A percentile compares a stretch with the other conserved stretches of the same genome.
Conservation (phyloP, 2,329 filamentous ascomycete species). For the Verruconis gallopava region DNA sequence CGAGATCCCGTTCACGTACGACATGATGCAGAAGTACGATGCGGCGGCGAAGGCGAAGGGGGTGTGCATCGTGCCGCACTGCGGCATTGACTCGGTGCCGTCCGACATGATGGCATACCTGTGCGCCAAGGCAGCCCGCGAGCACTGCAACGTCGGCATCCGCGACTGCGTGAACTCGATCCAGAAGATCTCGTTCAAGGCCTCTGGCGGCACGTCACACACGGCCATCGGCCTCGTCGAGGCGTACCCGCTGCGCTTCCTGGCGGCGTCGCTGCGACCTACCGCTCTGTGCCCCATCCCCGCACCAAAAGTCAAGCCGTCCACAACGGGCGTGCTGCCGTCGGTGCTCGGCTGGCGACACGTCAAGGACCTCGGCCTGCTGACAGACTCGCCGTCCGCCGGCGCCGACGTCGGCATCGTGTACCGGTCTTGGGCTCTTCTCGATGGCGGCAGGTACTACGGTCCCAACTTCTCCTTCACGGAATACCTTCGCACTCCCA, state of each 20-base stretch:
- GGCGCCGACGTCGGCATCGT: conserved; percentile 43
- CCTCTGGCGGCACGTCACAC: conserved; percentile 48
- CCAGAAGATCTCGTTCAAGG: conserved; percentile 35
- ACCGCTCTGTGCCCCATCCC: conserved; percentile 35
- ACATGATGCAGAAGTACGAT: conserved; percentile 50
- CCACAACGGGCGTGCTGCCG: conserved; percentile 24
- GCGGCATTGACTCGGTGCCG: conserved; percentile 48
- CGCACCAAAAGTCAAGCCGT: conserved; percentile 17
- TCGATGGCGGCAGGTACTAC: conserved; percentile 38
- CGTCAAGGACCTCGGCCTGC: conserved; percentile 43
- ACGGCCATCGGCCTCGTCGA: conserved; percentile 49
- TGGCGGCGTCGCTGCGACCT: conserved; percentile 35
- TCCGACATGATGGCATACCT: conserved; percentile 44
- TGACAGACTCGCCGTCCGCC: conserved; percentile 42
- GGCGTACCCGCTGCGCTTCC: conserved; percentile 31
- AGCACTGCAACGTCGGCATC: conserved; percentile 36
- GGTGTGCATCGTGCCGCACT: conserved; percentile 46
- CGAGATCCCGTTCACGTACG: conserved; percentile 50
- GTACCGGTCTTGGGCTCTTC: conserved; percentile 46
- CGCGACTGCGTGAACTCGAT: conserved; percentile 39
- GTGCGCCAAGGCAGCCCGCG: conserved; percentile 37
- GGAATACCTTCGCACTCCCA: conserved; percentile 42
- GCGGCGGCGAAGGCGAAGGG: conserved; percentile 44
- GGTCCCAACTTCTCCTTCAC: conserved; percentile 45
- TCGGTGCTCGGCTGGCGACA: conserved; percentile 38